Conservation (phyloP, 495 filamentous ascomycete genomes). For the Echria macrotheca region DNA sequence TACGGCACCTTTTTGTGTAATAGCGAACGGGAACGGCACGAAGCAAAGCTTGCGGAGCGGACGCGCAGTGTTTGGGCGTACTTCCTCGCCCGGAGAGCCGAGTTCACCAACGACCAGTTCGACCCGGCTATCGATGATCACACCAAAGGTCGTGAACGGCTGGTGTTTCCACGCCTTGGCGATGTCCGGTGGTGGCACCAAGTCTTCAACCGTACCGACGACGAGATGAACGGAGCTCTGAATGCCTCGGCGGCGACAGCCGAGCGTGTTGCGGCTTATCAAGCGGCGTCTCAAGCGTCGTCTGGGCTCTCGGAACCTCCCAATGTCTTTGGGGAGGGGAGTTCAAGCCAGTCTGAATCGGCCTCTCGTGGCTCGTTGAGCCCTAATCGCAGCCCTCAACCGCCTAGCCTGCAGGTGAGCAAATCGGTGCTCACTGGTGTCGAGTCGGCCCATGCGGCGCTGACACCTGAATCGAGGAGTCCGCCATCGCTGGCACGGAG, state of each 20-base stretch:
- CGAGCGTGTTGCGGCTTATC: conserved; percentile 27
- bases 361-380: conserved; percentile 15
- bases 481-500: conserved; percentile 35
- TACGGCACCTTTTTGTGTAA: conserved; percentile 97
- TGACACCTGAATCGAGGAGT: conserved; percentile 30
- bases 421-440: conserved; percentile 39
- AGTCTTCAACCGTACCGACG: conserved; percentile 74
- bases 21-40: conserved; percentile 81
- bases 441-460: conserved; percentile 34
- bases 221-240: conserved; percentile 82
- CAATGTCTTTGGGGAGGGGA: conserved; percentile 7
- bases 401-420: conserved; percentile 29
- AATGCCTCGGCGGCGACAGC: conserved; percentile 36
- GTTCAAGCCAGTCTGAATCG: conserved; percentile 18
- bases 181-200: conserved; percentile 88
- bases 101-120: conserved; percentile 80
- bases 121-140: conserved; percentile 70
- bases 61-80: conserved; percentile 96
- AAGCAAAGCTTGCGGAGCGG: conserved; percentile 62
- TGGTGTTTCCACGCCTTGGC: conserved; percentile 69
- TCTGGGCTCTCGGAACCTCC: conserved; percentile 17
- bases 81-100: conserved; percentile 69
- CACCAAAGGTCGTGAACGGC: conserved; percentile 68
- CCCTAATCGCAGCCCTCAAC: conserved; percentile 27
- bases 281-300: conserved; percentile 17